Evolutionary conservation across 2,329 filamentous ascomycete genomes (phyloP), one percentile per base, ranked within the genome.

Genomic region (Rutstroemia sp.): DNA sequence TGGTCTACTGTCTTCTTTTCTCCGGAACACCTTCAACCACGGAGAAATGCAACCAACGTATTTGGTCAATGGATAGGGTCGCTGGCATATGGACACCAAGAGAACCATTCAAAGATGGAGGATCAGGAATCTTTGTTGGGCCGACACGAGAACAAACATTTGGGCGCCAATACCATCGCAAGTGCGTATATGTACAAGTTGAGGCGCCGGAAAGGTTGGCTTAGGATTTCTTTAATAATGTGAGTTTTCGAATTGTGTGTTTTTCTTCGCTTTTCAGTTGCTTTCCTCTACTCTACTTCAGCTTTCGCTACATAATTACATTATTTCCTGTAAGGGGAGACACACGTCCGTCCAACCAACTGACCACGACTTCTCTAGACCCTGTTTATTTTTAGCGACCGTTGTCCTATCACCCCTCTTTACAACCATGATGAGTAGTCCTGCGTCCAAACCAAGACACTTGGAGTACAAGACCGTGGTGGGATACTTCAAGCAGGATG

Each of bases 401-500:
- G 39, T 67, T 17, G 44, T 65, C 42, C 44, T 63, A 16, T 54
- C 59, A 2, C 55, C 67, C 14, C 44, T 64, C 2, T 25, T 16
- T 12, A 46, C 17, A 4, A 47, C 65, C 36, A 65, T 64, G 25
- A 67, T 68, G 64, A 63, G 58, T 25, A 58, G 63, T 49, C 19
- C 60, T 30, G 7, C 57, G 53, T 3, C 50, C 55, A n/a, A 42
- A 56, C 36, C 12, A 34, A 50, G 39, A 27, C 55, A 64, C 52
- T 49, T 63, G 76, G 44, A 71, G 74, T 86, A 84, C 67, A 79
- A 76, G 0, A 80, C 83, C 0, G 76, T 87, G 3, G 72, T 75
- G 0, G 84, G 82, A 0, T 82, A 83, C 67, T 88, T 88, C 63
- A 71, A 81, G 23, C 85, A 88, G 65, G 84, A 87, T 65, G 77